Conservation (phyloP, 495 filamentous ascomycete species). For the Bryoglossum gracile region DNA sequence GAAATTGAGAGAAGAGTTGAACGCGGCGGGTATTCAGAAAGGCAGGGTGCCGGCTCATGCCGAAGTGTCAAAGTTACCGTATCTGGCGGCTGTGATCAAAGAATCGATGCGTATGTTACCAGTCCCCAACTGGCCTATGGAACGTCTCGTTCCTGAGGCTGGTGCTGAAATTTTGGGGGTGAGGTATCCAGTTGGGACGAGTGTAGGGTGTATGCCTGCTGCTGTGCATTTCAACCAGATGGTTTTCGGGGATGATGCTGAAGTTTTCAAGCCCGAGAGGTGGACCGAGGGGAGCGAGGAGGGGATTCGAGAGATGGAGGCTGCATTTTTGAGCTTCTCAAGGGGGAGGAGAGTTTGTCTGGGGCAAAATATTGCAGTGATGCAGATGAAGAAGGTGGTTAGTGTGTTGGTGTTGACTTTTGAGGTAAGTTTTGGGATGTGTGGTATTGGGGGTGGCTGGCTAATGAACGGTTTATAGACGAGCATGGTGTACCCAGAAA, state of each 20-base stretch:
- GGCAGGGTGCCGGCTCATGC: background rate
- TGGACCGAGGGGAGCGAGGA: constrained; percentile 23
- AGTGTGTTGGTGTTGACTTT: background rate
- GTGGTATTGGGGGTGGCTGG: background rate
- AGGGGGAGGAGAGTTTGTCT: constrained; percentile 11
- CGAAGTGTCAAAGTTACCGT: constrained; percentile 5
- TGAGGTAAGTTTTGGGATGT: constrained; percentile 2
- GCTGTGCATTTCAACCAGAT: background rate
- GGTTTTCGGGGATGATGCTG: constrained; percentile 23
- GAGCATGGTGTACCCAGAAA: background rate
- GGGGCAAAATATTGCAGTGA: constrained; percentile 7
- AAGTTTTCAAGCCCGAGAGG: constrained; percentile 32
- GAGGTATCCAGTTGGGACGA: constrained; percentile 1
- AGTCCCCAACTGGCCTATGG: constrained; percentile 1
- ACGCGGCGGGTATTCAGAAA: background rate
- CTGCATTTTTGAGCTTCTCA: constrained; percentile 3
- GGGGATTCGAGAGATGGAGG: constrained; percentile 6
- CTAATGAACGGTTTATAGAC: background rate
- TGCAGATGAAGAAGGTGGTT: constrained; percentile 18
- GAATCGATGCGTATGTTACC: constrained; percentile 11
- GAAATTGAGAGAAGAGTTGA: background rate
- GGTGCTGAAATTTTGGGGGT: constrained; percentile 1
- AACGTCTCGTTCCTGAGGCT: constrained; percentile 8
- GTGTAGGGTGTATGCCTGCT: background rate
- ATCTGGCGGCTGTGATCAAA: constrained; percentile 11